Evolutionary conservation across 371 early-diverging fungal genomes (phyloP).

Genomic region (Syncephalastrum sp.): DNA sequence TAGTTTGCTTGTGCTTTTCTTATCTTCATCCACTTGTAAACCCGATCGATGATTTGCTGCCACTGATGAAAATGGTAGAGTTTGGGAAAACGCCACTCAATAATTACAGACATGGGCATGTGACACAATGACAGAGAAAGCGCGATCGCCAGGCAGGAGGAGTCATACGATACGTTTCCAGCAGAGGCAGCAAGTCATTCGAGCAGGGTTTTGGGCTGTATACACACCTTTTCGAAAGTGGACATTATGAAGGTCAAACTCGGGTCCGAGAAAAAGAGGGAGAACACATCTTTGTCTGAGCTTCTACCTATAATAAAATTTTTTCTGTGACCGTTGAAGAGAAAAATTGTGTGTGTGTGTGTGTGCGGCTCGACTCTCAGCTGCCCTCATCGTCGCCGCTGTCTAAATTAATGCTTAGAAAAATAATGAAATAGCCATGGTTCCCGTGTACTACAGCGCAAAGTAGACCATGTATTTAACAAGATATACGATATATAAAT

Average conservation of each 20-base stretch:
- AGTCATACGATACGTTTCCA: not conserved
- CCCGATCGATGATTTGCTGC: slow-evolving; percentile 1
- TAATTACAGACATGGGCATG: not conserved
- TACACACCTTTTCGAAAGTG: slow-evolving; percentile 38
- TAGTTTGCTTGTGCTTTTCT: not conserved
- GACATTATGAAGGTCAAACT: slow-evolving; percentile 21
- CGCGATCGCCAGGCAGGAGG: not conserved
- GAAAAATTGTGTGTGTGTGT: too few species aligned
- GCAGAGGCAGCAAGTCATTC: not conserved
- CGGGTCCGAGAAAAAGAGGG: slow-evolving; percentile 15
- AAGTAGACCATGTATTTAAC: too few species aligned
- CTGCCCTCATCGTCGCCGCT: too few species aligned
- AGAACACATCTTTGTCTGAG: slow-evolving; percentile 4
- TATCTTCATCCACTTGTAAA: not conserved
- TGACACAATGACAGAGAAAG: not conserved
- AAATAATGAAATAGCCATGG: too few species aligned
- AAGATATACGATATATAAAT: too few species aligned
- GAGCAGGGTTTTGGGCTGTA: not conserved
- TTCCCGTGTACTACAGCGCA: too few species aligned
- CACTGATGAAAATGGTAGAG: not conserved
- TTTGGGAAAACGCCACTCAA: not conserved
- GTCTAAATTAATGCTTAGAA: too few species aligned
- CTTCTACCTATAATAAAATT: too few species aligned
- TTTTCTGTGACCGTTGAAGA: too few species aligned
- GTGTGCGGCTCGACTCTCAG: too few species aligned